These are phyloP conservation scores for Leucosporidium creatinivorum DNA, from an alignment of 768 basidiomycete species.

Conservation along the genomic window DNA sequence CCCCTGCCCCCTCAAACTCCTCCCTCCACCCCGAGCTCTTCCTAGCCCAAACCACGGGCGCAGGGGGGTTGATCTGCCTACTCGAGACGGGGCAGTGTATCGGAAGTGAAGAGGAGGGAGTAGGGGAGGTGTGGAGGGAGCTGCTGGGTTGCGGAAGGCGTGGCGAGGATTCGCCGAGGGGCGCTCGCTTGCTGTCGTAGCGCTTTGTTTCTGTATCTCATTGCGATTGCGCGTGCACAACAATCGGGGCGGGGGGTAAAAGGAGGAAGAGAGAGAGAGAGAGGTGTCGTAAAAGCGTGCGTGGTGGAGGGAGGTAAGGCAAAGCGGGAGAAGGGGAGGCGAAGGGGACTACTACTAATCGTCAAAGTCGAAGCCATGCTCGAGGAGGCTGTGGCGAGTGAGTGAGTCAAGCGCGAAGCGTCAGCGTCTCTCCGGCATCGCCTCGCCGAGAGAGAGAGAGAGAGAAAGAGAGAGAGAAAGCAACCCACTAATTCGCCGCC, in stretches of 20 bases:
- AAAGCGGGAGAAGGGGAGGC: not conserved
- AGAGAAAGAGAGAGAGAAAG: not conserved
- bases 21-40: not conserved
- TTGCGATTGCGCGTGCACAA: too few relatives aligned
- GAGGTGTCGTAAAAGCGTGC: too few relatives aligned
- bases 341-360: not conserved
- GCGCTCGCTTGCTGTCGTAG: too few relatives aligned
- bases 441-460: not conserved
- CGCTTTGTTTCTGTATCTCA: too few relatives aligned
- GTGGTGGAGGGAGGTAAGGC: not conserved
- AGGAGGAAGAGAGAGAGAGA: too few relatives aligned
- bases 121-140: not conserved
- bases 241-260: too few relatives aligned
- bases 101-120: slow-evolving; percentile 1
- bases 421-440: not conserved
- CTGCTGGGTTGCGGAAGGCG: not conserved
- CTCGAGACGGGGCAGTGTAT: not conserved
- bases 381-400: not conserved
- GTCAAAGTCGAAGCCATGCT: not conserved
- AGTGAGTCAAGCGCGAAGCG: too few relatives aligned
- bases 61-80: not conserved
- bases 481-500: slow-evolving; percentile 67
- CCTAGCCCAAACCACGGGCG: not conserved
- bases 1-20: not conserved
- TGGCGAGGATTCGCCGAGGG: not conserved